These are phyloP conservation scores for Malassezia japonica DNA, from an alignment of 1,284 basidiomycete species.

Conservation along the genomic window DNA sequence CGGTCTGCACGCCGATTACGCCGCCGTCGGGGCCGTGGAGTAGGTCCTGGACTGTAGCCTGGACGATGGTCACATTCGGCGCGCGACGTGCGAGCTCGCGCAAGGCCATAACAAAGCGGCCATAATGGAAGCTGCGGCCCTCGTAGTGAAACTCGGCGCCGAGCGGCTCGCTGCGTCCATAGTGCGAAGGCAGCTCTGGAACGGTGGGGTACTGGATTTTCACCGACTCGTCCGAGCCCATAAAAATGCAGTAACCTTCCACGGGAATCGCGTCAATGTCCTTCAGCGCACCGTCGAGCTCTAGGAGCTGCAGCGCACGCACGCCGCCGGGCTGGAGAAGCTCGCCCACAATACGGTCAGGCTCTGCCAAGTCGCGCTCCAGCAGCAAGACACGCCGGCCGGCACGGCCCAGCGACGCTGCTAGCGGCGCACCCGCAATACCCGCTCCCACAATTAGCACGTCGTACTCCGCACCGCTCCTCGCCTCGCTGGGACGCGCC, in stretches of 20 bases:
- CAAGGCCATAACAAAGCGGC: slow-evolving; percentile 75
- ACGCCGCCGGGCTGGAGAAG: slow-evolving; percentile 90
- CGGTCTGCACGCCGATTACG: slow-evolving; percentile 26
- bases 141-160: slow-evolving; percentile 49
- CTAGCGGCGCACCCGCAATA: slow-evolving; percentile 41
- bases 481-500: too few relatives aligned
- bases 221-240: slow-evolving; percentile 55
- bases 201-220: slow-evolving; percentile 76
- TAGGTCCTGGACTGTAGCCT: slow-evolving; percentile 37
- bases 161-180: slow-evolving; percentile 22
- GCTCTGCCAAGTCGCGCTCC: slow-evolving; percentile 68
- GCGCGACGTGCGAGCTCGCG: slow-evolving; percentile 58
- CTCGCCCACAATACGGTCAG: slow-evolving; percentile 95
- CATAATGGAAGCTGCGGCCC: slow-evolving; percentile 83
- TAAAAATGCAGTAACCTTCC: slow-evolving; percentile 77
- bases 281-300: slow-evolving; percentile 63
- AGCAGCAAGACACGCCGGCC: slow-evolving; percentile 52
- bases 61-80: slow-evolving; percentile 26
- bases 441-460: slow-evolving; percentile 44
- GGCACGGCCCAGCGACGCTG: slow-evolving; percentile 38
- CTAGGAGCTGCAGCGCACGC: slow-evolving; percentile 64
- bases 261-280: slow-evolving; percentile 78
- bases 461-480: slow-evolving; percentile 26
- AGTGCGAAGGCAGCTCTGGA: slow-evolving; percentile 1
- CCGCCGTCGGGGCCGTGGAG: slow-evolving; percentile 23